phyloP scores from a whole-genome alignment of 805 yeast genomes.

The Pichia heedii region DNA sequence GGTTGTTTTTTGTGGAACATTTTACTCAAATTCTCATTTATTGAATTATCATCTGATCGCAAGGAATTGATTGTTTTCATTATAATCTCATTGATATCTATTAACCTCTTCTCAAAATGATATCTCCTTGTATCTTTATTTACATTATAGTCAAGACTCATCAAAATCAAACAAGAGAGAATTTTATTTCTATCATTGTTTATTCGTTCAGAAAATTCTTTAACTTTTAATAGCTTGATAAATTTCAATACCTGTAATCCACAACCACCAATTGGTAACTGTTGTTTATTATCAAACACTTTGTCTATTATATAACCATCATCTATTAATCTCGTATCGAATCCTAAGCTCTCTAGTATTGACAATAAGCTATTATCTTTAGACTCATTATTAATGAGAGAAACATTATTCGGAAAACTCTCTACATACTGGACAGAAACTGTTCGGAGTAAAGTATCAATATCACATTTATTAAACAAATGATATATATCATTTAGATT shows the following conservation, averaged over 20 bases:
- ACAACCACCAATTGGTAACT: slow-evolving; percentile 6
- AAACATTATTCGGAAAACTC: background rate
- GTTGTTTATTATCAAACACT: slow-evolving; percentile 6
- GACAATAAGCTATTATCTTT: background rate
- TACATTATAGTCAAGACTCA: slow-evolving; percentile 8
- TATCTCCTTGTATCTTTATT: background rate
- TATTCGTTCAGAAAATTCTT: too few relatives aligned
- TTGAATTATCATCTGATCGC: too few relatives aligned
- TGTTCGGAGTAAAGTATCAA: background rate
- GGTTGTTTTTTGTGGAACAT: background rate
- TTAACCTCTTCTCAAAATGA: background rate
- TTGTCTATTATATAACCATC: background rate
- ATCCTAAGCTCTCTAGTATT: slow-evolving; percentile 2
- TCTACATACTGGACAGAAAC: slow-evolving; percentile 3
- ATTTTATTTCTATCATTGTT: background rate
- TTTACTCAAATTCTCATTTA: background rate
- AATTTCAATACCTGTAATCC: slow-evolving; percentile 6
- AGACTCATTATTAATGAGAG: background rate
- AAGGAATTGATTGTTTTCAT: too few relatives aligned
- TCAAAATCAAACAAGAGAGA: background rate
- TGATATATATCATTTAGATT: background rate
- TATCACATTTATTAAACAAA: background rate
- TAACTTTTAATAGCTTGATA: slow-evolving; percentile 1
- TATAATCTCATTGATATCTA: background rate
- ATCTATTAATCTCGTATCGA: background rate